A percentile compares a stretch with the other conserved stretches of the same genome.
phyloP scores from a whole-genome alignment of 225 moss, liverwort and hornwort genomes.

The Neckera pumila region DNA sequence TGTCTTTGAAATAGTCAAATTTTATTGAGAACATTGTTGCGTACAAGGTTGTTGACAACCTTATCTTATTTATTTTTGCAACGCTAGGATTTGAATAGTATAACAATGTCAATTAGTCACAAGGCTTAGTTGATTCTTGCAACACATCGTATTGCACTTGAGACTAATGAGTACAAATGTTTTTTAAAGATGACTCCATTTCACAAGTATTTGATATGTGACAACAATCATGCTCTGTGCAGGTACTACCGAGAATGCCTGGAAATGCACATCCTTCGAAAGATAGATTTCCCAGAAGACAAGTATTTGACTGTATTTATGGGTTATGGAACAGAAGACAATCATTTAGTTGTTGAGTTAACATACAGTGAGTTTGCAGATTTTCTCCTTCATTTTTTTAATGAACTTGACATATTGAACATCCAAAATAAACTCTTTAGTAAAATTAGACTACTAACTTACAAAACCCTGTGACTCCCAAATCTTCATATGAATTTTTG shows the following conservation, averaged over 20 bases:
- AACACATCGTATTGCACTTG: neutral
- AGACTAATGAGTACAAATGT: neutral
- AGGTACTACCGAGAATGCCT: slow-evolving; percentile 32
- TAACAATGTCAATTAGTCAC: neutral
- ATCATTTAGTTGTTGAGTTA: slow-evolving; percentile 72
- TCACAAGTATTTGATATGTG: neutral
- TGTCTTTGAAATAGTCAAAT: neutral
- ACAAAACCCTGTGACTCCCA: neutral
- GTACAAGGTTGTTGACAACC: neutral
- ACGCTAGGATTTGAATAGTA: neutral
- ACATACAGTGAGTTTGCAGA: slow-evolving; percentile 45
- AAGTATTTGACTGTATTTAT: slow-evolving; percentile 75
- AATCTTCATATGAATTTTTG: neutral
- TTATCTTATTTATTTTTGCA: no score
- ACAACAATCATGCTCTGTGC: neutral
- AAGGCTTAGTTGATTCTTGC: neutral
- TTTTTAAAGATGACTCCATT: neutral
- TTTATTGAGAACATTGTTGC: neutral
- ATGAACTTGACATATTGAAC: neutral
- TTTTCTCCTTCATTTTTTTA: neutral
- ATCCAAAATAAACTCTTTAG: no score
- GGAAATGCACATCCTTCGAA: slow-evolving; percentile 35
- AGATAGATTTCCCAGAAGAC: slow-evolving; percentile 76
- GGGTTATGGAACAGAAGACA: slow-evolving; percentile 76
- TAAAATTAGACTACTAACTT: neutral